Evolutionary conservation across 345 rosid genomes (phyloP), one percentile per base, ranked within the genome.

Genomic region (Populus simonii): DNA sequence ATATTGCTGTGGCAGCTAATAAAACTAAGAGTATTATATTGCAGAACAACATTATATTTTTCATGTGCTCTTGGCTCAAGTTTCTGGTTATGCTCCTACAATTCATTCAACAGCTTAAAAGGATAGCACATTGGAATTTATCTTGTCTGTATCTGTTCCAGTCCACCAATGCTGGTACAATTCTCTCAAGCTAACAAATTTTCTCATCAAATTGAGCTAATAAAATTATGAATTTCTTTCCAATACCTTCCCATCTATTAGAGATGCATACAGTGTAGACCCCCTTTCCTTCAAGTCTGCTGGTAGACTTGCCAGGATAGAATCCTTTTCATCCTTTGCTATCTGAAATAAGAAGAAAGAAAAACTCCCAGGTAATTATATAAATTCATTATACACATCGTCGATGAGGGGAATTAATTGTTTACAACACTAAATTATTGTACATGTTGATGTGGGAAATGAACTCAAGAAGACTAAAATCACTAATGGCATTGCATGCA

Each of bases 201-300:
- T 12, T 45, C 51, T 45, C 17, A 0, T 13, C 16, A 45, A 45
- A 45, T 13, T 45, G 51, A 45, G 6, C 51, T 45, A 13, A 45
- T 13, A 13, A 45, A 45, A 12, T 45, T 45, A 45, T 13, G 17
- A 45, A 45, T 5, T 12, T 45, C 17, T 13, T 45, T 72, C 31
- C 39, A 80, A 15, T 89, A 91, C 97, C 96, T 92, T 90, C 78
- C 92, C 93, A 15, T 95, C 93, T 77, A 89, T 80, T 35, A 95
- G 93, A 83, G 97, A 83, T 82, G 88, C 75, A 84, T 89, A 87
- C 41, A 93, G 68, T 20, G 81, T 71, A 39, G 94, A 92, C 33
- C 97, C 98, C 76, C 81, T 85, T 47, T 90, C 99, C 85, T 82
- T 90, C 79, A 85, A 85, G n/a, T 89, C 92, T 65, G 83, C 86